Evolutionary conservation across 108 stramenopile species (phyloP), one percentile per base, ranked within the genome.

Genomic region (Cyclotella cryptica): DNA sequence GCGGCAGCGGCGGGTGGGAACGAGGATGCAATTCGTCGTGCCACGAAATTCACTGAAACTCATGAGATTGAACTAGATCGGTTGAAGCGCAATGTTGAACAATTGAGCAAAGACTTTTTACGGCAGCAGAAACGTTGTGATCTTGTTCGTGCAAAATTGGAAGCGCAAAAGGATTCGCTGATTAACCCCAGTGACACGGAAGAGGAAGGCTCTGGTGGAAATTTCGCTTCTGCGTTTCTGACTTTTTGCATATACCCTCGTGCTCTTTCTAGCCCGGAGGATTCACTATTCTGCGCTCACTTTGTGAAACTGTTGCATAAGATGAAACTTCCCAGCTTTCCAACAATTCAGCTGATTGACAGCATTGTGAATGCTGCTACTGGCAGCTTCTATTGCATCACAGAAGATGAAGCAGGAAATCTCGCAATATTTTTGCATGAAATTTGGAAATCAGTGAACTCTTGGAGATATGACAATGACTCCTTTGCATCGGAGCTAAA

Each of bases 401-500:
- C 96, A 3, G 96, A 97, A 79, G 89, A 86, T 47, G 96, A 97
- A 77, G 96, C 96, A 19, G 90, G 92, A 2, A 90, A 87, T 53
- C 47, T 92, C 11, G 87, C 91, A 13, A 87, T 95, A 46, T 80
- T 96, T 46, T 59, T 97, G 19, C 80, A 79, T 69, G 90, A 94
- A 71, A 87, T 83, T 4, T 95, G 93, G 89, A 89, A 81, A 51
- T 63, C 77, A 35, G 74, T 90, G 14, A 93, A 86, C 54, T 77
- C 71, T 59, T 97, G 95, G 95, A 88, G 92, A 45, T 89, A 92
- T 69, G 88, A 94, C 46, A 89, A 92, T 69, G 85, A 85, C 45
- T 53, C 74, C 3, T 97, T 86, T 75, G 89, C 92, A 17, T 69
- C 81, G 27, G 93, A 92, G 64, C 78, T 94, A 7, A 77, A 74